Evolutionary conservation across 2,329 filamentous ascomycete species (phyloP).

Genomic region (Colletotrichum liaoningense): DNA sequence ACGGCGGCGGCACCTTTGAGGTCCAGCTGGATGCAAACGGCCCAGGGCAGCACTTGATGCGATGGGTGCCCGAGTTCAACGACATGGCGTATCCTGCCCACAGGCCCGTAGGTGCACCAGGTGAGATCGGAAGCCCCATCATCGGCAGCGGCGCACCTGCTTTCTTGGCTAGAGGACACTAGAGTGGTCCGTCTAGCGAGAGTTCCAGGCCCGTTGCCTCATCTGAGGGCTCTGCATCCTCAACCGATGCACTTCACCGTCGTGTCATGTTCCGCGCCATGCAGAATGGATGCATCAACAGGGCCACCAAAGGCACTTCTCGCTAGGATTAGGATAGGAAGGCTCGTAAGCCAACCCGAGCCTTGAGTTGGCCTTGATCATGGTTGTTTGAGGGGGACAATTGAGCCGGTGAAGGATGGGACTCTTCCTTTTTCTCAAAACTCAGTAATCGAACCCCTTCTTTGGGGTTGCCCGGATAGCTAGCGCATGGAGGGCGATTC

Average conservation of each 20-base stretch:
- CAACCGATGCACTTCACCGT: not conserved
- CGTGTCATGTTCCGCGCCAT: constrained; percentile 14
- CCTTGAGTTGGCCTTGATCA: not conserved
- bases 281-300: constrained; percentile 15
- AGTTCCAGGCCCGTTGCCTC: not conserved
- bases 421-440: constrained; percentile 1
- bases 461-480: constrained; percentile 1
- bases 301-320: not conserved
- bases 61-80: constrained; percentile 66
- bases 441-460: not conserved
- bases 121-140: constrained; percentile 78
- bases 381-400: not conserved
- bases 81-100: constrained; percentile 50
- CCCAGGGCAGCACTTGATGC: constrained; percentile 55
- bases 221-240: not conserved
- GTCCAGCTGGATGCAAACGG: constrained; percentile 64
- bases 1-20: constrained; percentile 91
- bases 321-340: not conserved
- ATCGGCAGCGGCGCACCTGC: constrained; percentile 53
- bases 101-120: constrained; percentile 66
- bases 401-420: not conserved
- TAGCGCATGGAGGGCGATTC: not conserved
- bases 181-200: constrained; percentile 20
- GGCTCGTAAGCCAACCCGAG: not conserved
- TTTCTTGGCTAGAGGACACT: constrained; percentile 31